phyloP scores from a whole-genome alignment of 2,329 filamentous ascomycete genomes.

The Diaporthe sp. region DNA sequence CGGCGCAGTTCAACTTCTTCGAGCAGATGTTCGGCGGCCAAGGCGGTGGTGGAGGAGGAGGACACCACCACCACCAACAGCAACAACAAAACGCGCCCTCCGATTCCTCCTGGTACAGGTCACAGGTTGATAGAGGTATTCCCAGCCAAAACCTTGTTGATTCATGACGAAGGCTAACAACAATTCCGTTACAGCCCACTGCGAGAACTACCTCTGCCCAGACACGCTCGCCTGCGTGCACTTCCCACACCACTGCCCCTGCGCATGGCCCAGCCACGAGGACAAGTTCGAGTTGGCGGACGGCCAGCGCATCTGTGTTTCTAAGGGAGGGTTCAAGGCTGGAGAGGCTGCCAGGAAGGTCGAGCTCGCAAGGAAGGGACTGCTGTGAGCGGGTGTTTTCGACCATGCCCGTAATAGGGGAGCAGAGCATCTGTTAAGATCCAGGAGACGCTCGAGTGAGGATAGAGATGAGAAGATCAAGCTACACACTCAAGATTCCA shows the following conservation, averaged over 20 bases:
- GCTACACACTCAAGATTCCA: neutral
- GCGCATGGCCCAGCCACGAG: conserved; percentile 80
- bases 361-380: conserved; percentile 82
- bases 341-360: conserved; percentile 82
- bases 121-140: conserved; percentile 76
- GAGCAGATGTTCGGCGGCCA: conserved; percentile 92
- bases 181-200: conserved; percentile 70
- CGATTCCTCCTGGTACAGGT: conserved; percentile 84
- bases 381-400: conserved; percentile 65
- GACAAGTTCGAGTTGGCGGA: conserved; percentile 83
- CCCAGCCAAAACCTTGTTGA: no score
- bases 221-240: conserved; percentile 95
- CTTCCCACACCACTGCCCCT: conserved; percentile 97
- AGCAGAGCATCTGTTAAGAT: neutral
- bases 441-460: neutral
- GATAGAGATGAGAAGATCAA: neutral
- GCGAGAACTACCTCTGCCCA: conserved; percentile 94
- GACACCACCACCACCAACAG: conserved; percentile 63
- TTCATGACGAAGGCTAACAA: conserved; percentile 28
- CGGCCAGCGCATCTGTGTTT: conserved; percentile 79
- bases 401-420: neutral
- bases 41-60: conserved; percentile 50
- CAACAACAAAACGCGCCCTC: conserved; percentile 84
- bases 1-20: conserved; percentile 96
- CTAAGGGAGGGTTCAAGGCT: conserved; percentile 79